Conservation (phyloP, 495 filamentous ascomycete genomes). For the Hypomontagnella submonticulosa region DNA sequence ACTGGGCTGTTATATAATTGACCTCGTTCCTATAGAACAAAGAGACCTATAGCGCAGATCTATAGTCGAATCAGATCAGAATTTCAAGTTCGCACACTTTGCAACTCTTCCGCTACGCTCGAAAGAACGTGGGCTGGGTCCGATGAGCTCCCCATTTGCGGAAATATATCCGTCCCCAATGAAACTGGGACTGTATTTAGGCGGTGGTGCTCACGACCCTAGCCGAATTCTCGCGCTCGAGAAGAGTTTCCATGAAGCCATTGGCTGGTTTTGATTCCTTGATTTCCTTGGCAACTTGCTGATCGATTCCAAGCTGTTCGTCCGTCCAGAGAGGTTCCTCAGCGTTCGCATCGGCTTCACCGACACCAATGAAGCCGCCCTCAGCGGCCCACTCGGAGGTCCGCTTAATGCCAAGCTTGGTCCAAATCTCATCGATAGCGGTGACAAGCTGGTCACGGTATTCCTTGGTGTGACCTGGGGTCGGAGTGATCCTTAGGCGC, state of each 20-base stretch:
- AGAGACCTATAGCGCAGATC: slow-evolving; percentile 18
- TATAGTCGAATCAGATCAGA: slow-evolving; percentile 35
- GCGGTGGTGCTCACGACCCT: slow-evolving; percentile 35
- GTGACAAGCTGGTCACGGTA: slow-evolving; percentile 86
- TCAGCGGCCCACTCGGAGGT: slow-evolving; percentile 89
- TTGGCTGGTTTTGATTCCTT: slow-evolving; percentile 52
- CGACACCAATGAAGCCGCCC: slow-evolving; percentile 94
- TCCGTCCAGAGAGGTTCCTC: slow-evolving; percentile 84
- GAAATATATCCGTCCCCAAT: slow-evolving; percentile 15
- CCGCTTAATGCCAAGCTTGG: slow-evolving; percentile 86
- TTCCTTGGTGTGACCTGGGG: slow-evolving; percentile 85
- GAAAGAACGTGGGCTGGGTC: slow-evolving; percentile 49
- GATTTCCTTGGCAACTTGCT: slow-evolving; percentile 61
- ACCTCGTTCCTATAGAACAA: slow-evolving; percentile 14
- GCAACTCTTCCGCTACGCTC: slow-evolving; percentile 43
- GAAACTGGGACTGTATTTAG: slow-evolving; percentile 32
- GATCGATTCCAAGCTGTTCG: slow-evolving; percentile 77
- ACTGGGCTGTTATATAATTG: slow-evolving; percentile 29
- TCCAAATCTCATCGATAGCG: slow-evolving; percentile 89
- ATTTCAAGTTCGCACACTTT: slow-evolving; percentile 25
- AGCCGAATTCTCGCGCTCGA: slow-evolving; percentile 50
- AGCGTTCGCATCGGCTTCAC: slow-evolving; percentile 67
- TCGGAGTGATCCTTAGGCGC: slow-evolving; percentile 93
- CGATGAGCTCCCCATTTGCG: slow-evolving; percentile 47
- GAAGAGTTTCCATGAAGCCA: slow-evolving; percentile 52